phyloP scores from a whole-genome alignment of 2,329 filamentous ascomycete species.

The Exserohilum turcica region DNA sequence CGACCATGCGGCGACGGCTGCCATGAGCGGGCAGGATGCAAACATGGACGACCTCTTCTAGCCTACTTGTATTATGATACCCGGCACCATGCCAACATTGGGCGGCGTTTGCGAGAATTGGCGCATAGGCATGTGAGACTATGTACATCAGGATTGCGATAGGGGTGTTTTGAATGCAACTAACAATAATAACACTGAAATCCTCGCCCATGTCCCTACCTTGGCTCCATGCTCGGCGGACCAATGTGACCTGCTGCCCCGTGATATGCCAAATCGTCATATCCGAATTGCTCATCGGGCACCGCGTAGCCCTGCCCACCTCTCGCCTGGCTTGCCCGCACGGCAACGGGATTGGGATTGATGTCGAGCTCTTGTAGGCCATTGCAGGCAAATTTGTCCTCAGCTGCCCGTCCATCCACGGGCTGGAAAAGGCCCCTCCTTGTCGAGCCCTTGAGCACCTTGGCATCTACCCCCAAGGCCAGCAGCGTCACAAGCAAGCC shows the following conservation, averaged over 20 bases:
- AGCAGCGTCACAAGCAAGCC: constrained; percentile 55
- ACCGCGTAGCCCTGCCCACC: constrained; percentile 47
- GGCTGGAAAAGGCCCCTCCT: constrained; percentile 56
- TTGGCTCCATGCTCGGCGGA: constrained; percentile 21
- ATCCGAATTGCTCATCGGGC: constrained; percentile 51
- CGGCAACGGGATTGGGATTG: constrained; percentile 34
- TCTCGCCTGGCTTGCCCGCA: constrained; percentile 8
- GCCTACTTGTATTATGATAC: constrained; percentile 39
- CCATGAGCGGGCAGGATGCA: constrained; percentile 59
- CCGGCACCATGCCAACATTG: constrained; percentile 36
- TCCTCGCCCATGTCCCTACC: constrained; percentile 4
- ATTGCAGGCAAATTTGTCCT: constrained; percentile 24
- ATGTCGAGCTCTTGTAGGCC: constrained; percentile 14
- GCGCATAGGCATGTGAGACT: neutral
- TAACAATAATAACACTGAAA: neutral
- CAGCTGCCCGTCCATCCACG: constrained; percentile 49
- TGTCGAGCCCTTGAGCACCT: constrained; percentile 50
- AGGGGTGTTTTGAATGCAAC: neutral
- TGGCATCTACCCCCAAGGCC: constrained; percentile 57
- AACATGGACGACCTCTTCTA: constrained; percentile 53
- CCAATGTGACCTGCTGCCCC: constrained; percentile 36
- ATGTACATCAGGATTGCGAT: too few relatives aligned
- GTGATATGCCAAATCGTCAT: constrained; percentile 51
- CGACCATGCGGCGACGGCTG: constrained; percentile 57
- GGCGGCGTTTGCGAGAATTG: constrained; percentile 28